Evolutionary conservation across 23 red algal species (phyloP).

Genomic region (Pyropia yezoensis): DNA sequence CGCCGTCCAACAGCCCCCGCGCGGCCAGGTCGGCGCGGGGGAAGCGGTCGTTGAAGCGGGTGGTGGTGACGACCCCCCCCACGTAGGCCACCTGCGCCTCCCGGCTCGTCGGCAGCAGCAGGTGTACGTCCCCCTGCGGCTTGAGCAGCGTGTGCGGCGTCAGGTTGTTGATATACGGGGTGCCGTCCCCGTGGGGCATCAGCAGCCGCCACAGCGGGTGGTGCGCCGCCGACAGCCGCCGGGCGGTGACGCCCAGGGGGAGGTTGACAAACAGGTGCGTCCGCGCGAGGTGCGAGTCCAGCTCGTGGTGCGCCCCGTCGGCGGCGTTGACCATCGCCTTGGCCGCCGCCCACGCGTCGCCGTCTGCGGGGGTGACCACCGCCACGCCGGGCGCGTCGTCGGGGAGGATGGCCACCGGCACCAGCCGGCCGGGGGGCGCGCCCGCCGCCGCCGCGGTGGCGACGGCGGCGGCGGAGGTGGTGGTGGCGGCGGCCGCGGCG

Average conservation of each 20-base stretch:
- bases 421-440: too few relatives aligned
- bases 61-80: too few relatives aligned
- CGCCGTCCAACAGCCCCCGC: slow-evolving; percentile 2
- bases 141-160: slow-evolving; percentile 10
- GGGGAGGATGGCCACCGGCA: too few relatives aligned
- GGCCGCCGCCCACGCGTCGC: background rate
- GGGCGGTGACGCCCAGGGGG: slow-evolving; percentile 4
- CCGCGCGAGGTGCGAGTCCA: slow-evolving; percentile 10
- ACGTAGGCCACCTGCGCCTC: too few relatives aligned
- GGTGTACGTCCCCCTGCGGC: slow-evolving; percentile 5
- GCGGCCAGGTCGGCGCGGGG: slow-evolving; percentile 5
- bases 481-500: too few relatives aligned
- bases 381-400: too few relatives aligned
- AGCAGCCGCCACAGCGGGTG: slow-evolving; percentile 9
- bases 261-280: slow-evolving; percentile 13
- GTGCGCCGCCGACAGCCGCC: slow-evolving; percentile 3
- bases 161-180: slow-evolving; percentile 12
- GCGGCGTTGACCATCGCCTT: slow-evolving; percentile 8
- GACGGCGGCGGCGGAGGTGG: too few relatives aligned
- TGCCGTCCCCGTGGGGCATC: slow-evolving; percentile 23
- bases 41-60: slow-evolving; percentile 26
- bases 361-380: too few relatives aligned
- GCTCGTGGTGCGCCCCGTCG: slow-evolving; percentile 18
- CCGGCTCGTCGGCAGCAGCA: background rate
- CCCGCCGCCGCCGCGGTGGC: too few relatives aligned